Percentiles rank a stretch among this genome's conserved stretches.
These are phyloP conservation scores for Steccherinum ochraceum DNA, from an alignment of 768 basidiomycete genomes.

Conservation along the genomic window DNA sequence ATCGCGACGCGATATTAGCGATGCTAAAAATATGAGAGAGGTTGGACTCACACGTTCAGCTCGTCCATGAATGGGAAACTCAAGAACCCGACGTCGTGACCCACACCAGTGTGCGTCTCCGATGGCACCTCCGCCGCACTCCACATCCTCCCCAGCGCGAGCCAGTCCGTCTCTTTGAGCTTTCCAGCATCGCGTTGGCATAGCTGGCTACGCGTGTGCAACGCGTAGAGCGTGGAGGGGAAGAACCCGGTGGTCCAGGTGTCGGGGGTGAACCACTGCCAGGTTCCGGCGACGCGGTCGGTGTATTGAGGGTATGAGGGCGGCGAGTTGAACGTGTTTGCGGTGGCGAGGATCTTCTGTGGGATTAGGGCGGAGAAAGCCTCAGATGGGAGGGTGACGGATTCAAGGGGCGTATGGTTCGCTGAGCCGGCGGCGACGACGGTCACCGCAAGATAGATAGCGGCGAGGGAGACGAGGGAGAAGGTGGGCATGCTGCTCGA, in stretches of 20 bases:
- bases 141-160: conserved; percentile 44
- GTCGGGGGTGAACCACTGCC: conserved; percentile 48
- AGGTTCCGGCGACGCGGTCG: conserved; percentile 37
- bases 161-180: conserved; percentile 48
- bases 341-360: conserved; percentile 52
- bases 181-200: conserved; percentile 32
- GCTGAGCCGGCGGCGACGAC: background rate
- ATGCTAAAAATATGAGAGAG: conserved; percentile 29
- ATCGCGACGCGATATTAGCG: too few species aligned
- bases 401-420: background rate
- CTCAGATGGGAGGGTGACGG: conserved; percentile 31
- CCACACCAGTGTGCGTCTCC: conserved; percentile 40
- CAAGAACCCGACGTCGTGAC: conserved; percentile 68
- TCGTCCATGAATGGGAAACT: conserved; percentile 66
- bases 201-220: conserved; percentile 44
- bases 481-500: too few species aligned
- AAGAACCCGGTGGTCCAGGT: conserved; percentile 70
- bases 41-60: conserved; percentile 41
- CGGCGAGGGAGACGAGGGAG: background rate
- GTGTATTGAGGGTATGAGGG: conserved; percentile 59
- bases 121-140: conserved; percentile 47
- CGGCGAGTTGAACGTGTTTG: conserved; percentile 35
- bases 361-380: conserved; percentile 56
- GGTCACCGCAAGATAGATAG: background rate
- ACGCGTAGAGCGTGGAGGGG: conserved; percentile 51